These are phyloP conservation scores for Hyphopichia burtonii DNA, from an alignment of 1,139 yeast genomes.

Conservation along the genomic window DNA sequence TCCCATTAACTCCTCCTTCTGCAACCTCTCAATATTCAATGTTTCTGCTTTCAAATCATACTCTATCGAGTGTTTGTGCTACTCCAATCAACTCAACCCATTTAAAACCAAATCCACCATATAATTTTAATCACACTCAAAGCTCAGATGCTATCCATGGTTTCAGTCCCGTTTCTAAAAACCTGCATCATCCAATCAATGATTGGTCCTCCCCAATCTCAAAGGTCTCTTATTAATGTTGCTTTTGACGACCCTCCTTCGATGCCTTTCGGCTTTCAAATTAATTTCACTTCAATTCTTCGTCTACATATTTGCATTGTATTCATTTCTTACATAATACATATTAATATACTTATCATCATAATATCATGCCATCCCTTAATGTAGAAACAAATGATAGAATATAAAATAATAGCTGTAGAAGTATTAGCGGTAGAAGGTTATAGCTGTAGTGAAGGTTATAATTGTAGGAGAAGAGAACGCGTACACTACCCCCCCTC, in stretches of 20 bases:
- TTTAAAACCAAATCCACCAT: not conserved
- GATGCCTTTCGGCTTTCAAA: not conserved
- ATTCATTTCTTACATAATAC: too few relatives aligned
- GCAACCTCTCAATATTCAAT: conserved; percentile 43
- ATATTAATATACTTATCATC: too few relatives aligned
- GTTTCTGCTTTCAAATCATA: conserved; percentile 27
- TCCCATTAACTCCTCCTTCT: conserved; percentile 43
- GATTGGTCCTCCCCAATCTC: conserved; percentile 2
- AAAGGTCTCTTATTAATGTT: not conserved
- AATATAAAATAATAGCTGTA: too few relatives aligned
- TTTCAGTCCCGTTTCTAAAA: conserved; percentile 1
- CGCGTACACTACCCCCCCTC: too few relatives aligned
- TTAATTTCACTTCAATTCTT: not conserved
- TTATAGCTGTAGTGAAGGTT: too few relatives aligned
- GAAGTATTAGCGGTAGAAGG: too few relatives aligned
- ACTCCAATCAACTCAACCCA: conserved; percentile 23
- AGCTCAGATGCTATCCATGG: conserved; percentile 5
- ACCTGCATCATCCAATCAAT: not conserved
- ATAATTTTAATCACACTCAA: conserved; percentile 1
- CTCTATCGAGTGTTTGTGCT: conserved; percentile 24
- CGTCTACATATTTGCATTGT: too few relatives aligned
- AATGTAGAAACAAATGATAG: too few relatives aligned
- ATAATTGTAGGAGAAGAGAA: too few relatives aligned
- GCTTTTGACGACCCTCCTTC: too few relatives aligned
- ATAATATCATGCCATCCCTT: too few relatives aligned